phyloP scores from a whole-genome alignment of 2,329 filamentous ascomycete species.

The Setomelanomma holmii region DNA sequence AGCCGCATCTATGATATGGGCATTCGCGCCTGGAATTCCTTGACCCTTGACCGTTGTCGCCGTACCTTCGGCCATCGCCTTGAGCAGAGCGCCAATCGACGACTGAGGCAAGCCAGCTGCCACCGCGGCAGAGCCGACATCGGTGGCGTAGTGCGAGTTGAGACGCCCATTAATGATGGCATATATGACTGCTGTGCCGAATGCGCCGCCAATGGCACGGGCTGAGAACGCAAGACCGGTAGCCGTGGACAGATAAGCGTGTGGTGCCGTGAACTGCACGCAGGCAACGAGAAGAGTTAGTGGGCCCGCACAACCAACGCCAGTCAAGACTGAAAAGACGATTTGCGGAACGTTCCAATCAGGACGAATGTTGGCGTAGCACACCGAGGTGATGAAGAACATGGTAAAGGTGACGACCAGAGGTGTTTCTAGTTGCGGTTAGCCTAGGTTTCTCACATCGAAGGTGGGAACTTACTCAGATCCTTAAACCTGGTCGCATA shows the following conservation, averaged over 20 bases:
- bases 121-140: slow-evolving; percentile 30
- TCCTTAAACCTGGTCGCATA: slow-evolving; percentile 40
- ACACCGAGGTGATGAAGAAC: slow-evolving; percentile 36
- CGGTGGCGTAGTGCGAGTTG: slow-evolving; percentile 24
- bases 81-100: slow-evolving; percentile 24
- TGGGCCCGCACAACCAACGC: slow-evolving; percentile 37
- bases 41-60: slow-evolving; percentile 14
- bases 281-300: slow-evolving; percentile 42
- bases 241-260: slow-evolving; percentile 39
- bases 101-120: slow-evolving; percentile 30
- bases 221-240: slow-evolving; percentile 44
- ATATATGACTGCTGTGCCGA: slow-evolving; percentile 40
- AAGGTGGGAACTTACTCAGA: slow-evolving; percentile 21
- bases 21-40: slow-evolving; percentile 22
- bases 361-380: slow-evolving; percentile 35
- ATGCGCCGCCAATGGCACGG: slow-evolving; percentile 41
- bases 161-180: slow-evolving; percentile 37
- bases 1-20: slow-evolving; percentile 24
- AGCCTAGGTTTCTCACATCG: neutral
- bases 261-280: slow-evolving; percentile 41
- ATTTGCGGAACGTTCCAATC: slow-evolving; percentile 34
- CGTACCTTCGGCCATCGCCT: slow-evolving; percentile 25
- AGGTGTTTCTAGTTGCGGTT: slow-evolving; percentile 24
- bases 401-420: slow-evolving; percentile 35
- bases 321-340: slow-evolving; percentile 34